A percentile compares a stretch with the other conserved stretches of the same genome.
These are phyloP conservation scores for Fraxinus ornus DNA, from an alignment of 305 asterid genomes.

Conservation along the genomic window DNA sequence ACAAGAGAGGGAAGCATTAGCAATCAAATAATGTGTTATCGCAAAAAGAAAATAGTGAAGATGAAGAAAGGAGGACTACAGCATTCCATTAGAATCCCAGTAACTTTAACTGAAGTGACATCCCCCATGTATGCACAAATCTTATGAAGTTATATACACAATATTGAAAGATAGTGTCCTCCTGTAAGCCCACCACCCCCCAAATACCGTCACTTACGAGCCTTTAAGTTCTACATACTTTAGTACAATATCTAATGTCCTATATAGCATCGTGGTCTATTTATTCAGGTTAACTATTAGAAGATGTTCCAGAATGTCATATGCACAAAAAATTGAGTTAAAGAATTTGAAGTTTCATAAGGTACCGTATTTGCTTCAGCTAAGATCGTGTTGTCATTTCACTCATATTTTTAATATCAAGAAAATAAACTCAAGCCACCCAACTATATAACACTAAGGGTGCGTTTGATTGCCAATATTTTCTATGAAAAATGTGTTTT, in stretches of 20 bases:
- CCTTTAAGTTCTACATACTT: neutral
- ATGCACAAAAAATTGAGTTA: neutral
- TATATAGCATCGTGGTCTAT: neutral
- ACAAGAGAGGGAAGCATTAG: neutral
- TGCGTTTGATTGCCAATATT: too few relatives aligned
- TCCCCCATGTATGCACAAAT: neutral
- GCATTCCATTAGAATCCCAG: neutral
- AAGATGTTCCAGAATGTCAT: conserved; percentile 2
- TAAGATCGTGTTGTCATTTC: neutral
- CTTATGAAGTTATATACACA: neutral
- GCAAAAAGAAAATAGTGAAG: neutral
- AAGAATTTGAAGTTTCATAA: neutral
- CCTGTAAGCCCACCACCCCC: neutral
- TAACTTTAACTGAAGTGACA: neutral
- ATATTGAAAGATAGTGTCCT: neutral
- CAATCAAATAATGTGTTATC: neutral
- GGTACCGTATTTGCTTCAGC: neutral
- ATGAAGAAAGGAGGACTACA: neutral
- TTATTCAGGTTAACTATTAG: neutral
- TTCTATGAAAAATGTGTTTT: too few relatives aligned
- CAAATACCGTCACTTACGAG: neutral
- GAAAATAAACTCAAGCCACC: neutral
- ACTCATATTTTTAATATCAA: neutral
- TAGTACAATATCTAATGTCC: neutral
- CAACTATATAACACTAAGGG: neutral